phyloP scores from a whole-genome alignment of 202 grass and related monocot species.

The Zizania palustris region DNA sequence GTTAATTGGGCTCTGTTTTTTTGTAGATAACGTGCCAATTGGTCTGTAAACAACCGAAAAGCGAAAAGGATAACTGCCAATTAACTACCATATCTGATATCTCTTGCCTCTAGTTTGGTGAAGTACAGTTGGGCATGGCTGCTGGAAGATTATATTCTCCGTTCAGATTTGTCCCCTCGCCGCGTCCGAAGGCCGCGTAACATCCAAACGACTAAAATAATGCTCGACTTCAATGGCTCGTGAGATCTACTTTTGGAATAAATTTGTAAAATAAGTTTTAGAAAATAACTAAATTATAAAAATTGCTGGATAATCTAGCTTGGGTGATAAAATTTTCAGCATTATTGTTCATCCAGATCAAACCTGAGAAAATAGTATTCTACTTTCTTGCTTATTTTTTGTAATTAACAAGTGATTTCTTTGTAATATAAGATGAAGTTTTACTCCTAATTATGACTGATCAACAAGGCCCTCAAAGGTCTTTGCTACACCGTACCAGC shows the following conservation, averaged over 20 bases:
- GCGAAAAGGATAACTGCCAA: neutral
- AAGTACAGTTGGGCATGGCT: constrained; percentile 31
- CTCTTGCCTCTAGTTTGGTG: constrained; percentile 5
- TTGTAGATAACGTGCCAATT: too few relatives aligned
- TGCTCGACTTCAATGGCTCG: too few relatives aligned
- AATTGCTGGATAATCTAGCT: neutral
- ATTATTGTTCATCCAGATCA: constrained; percentile 22
- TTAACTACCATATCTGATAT: constrained; percentile 32
- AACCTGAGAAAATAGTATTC: neutral
- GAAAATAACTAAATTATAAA: too few relatives aligned
- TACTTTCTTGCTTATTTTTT: neutral
- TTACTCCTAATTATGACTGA: too few relatives aligned
- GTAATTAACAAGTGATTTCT: neutral
- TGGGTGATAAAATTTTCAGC: neutral
- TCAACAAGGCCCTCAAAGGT: neutral
- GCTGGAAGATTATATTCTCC: constrained; percentile 24
- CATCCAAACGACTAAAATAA: too few relatives aligned
- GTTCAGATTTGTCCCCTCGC: constrained; percentile 42
- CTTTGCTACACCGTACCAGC: too few relatives aligned
- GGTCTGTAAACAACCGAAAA: neutral
- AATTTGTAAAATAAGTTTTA: too few relatives aligned
- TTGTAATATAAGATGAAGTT: too few relatives aligned
- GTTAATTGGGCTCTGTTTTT: neutral
- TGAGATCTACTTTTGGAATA: too few relatives aligned
- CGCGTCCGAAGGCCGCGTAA: constrained; percentile 44